Evolutionary conservation across 2,329 filamentous ascomycete genomes (phyloP).

Genomic region (Rutstroemia sp.): DNA sequence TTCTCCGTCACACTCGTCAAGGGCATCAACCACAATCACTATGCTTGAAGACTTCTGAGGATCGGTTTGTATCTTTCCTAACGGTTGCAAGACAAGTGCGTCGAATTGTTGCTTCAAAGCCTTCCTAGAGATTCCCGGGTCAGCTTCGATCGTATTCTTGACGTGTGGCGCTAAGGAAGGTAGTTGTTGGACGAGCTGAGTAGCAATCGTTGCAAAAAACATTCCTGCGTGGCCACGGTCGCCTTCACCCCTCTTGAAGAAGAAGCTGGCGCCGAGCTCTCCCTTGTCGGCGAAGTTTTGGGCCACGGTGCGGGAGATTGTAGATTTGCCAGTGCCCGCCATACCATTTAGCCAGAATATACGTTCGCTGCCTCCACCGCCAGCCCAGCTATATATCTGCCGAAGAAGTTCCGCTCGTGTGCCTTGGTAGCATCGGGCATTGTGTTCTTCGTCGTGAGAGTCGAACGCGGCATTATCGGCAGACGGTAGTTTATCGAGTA

Average conservation of each 20-base stretch:
- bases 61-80: constrained; percentile 5
- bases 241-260: constrained; percentile 19
- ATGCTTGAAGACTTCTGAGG: background rate
- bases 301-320: constrained; percentile 31
- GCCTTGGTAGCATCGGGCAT: too few relatives aligned
- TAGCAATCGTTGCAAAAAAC: constrained; percentile 30
- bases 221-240: constrained; percentile 25
- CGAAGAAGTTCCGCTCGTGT: too few relatives aligned
- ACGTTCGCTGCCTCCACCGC: too few relatives aligned
- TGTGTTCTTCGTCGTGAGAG: too few relatives aligned
- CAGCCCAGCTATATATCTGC: too few relatives aligned
- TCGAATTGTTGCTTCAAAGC: constrained; percentile 33
- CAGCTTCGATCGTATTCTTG: constrained; percentile 27
- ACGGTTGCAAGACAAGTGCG: constrained; percentile 35
- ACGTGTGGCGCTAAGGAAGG: constrained; percentile 27
- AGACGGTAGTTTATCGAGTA: too few relatives aligned
- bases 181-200: constrained; percentile 19
- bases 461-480: too few relatives aligned
- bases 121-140: constrained; percentile 28
- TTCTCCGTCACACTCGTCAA: constrained; percentile 28
- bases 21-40: constrained; percentile 27
- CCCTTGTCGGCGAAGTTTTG: constrained; percentile 13
- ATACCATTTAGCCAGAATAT: constrained; percentile 33
- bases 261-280: constrained; percentile 28
- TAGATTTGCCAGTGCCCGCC: constrained; percentile 33